phyloP scores from a whole-genome alignment of 2,329 filamentous ascomycete species.

The Neoascochyta sp. region DNA sequence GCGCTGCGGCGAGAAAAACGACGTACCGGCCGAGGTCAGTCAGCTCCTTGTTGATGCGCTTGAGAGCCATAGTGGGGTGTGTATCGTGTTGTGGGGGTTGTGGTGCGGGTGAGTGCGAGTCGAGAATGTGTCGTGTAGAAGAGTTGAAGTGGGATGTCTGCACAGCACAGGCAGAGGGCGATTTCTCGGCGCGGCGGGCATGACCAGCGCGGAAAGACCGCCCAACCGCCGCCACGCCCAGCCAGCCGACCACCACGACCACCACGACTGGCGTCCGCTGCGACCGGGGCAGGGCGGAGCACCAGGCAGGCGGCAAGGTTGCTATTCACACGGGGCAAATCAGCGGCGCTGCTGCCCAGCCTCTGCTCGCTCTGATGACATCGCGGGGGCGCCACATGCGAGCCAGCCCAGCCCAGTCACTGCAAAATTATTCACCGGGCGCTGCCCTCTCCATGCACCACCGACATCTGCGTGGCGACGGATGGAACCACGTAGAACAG shows the following conservation, averaged over 20 bases:
- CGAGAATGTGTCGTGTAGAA: constrained; percentile 29
- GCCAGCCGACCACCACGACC: constrained; percentile 1
- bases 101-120: constrained; percentile 11
- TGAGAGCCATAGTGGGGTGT: constrained; percentile 66
- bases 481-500: constrained; percentile 27
- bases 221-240: constrained; percentile 9
- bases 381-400: constrained; percentile 17
- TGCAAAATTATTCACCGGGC: constrained; percentile 33
- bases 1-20: constrained; percentile 13
- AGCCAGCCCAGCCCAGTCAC: constrained; percentile 17
- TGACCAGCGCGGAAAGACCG: constrained; percentile 29
- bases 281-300: too few species aligned
- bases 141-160: constrained; percentile 37
- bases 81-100: constrained; percentile 19
- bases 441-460: constrained; percentile 17
- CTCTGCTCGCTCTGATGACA: too few species aligned
- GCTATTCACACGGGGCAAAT: too few species aligned
- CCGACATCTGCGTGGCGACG: constrained; percentile 27
- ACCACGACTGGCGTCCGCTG: too few species aligned
- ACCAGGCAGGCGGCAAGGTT: too few species aligned
- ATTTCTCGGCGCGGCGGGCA: constrained; percentile 35
- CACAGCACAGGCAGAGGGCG: constrained; percentile 18
- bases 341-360: too few species aligned
- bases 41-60: constrained; percentile 94
- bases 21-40: constrained; percentile 80